Percentiles rank a stretch among this genome's conserved stretches.
These are phyloP conservation scores for Aschersonia sp. DNA, from an alignment of 2,329 filamentous ascomycete genomes.

Conservation along the genomic window DNA sequence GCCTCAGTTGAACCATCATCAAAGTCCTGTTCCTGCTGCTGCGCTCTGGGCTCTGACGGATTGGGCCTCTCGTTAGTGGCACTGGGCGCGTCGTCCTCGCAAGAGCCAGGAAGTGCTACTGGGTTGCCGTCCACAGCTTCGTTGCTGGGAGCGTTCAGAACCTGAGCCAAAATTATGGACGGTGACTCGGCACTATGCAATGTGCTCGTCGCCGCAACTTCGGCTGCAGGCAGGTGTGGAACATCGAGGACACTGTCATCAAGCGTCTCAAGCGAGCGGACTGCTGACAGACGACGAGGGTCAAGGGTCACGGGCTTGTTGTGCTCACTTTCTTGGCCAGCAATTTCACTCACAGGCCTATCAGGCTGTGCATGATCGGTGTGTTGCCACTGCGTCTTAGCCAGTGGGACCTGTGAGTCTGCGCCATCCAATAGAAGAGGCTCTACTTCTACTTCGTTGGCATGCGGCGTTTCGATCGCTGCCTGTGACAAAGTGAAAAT, in stretches of 20 bases:
- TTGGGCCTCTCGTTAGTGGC: too few species aligned
- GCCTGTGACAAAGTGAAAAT: constrained; percentile 4
- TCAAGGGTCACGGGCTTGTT: not conserved
- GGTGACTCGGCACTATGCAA: constrained; percentile 10
- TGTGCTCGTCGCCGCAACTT: constrained; percentile 8
- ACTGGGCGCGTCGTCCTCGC: too few species aligned
- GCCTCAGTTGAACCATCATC: constrained; percentile 8
- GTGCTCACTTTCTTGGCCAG: constrained; percentile 1
- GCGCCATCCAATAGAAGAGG: too few species aligned
- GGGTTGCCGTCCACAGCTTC: constrained; percentile 2
- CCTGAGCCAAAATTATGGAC: constrained; percentile 24
- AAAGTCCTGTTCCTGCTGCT: constrained; percentile 6
- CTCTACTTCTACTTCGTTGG: too few species aligned
- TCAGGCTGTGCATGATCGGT: not conserved
- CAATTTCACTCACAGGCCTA: not conserved
- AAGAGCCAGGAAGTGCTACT: too few species aligned
- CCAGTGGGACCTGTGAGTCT: too few species aligned
- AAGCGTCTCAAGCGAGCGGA: constrained; percentile 8
- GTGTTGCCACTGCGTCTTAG: not conserved
- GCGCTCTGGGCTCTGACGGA: too few species aligned
- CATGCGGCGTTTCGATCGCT: not conserved
- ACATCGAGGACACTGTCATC: constrained; percentile 8
- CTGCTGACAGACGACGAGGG: constrained; percentile 8
- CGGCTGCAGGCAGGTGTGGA: constrained; percentile 7
- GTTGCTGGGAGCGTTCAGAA: constrained; percentile 14